These are phyloP conservation scores for Fusarium palustre DNA, from an alignment of 2,329 filamentous ascomycete species.

Conservation along the genomic window DNA sequence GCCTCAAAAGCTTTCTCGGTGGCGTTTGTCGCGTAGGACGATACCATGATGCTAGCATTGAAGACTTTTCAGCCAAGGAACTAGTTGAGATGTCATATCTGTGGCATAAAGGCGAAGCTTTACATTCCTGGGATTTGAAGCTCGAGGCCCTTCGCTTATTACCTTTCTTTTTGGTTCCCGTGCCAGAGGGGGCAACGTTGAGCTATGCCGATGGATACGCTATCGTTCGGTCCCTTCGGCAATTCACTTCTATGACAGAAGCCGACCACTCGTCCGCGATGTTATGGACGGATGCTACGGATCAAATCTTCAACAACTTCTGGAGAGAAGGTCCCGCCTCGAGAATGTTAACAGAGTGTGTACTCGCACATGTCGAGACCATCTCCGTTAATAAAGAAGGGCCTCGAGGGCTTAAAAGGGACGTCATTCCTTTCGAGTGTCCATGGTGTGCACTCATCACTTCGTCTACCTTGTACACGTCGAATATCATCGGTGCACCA, in stretches of 20 bases:
- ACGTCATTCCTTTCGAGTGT: accelerated
- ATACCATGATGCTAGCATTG: not conserved
- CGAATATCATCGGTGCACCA: not conserved
- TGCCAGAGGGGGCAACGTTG: not conserved
- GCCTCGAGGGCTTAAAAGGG: accelerated
- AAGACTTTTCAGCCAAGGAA: not conserved
- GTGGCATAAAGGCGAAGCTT: conserved; percentile 12
- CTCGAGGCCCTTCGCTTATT: conserved; percentile 15
- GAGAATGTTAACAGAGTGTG: not conserved
- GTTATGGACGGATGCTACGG: accelerated
- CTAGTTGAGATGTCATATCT: conserved; percentile 10
- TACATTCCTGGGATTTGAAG: not conserved
- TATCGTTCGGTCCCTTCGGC: not conserved
- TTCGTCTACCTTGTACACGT: not conserved
- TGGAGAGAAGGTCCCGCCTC: conserved; percentile 5
- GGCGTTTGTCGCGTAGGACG: conserved; percentile 2
- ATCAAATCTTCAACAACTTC: conserved; percentile 2
- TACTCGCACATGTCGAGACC: not conserved
- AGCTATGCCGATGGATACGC: not conserved
- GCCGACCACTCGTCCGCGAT: not conserved
- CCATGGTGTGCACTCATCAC: conserved; percentile 1
- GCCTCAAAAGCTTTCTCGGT: conserved; percentile 14
- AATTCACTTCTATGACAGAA: not conserved
- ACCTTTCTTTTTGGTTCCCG: conserved; percentile 11
- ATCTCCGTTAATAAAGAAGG: not conserved